Evolutionary conservation across 805 yeast species (phyloP), one percentile per base, ranked within the genome.

Genomic region (Metschnikowia lachancei): DNA sequence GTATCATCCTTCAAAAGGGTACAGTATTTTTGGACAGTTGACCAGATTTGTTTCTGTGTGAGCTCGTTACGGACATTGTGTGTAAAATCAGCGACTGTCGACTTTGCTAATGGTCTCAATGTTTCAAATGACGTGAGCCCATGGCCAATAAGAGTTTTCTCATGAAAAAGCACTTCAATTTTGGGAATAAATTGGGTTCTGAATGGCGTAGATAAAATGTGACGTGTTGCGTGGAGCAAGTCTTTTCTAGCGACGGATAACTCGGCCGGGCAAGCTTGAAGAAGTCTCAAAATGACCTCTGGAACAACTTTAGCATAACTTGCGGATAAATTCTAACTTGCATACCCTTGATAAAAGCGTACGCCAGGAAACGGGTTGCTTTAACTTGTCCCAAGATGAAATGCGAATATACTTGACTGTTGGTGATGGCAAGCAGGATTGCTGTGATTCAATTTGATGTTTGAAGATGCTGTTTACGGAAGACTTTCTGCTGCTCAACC

Each of bases 191-290:
- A 94, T 36, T 87, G 76, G 2, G 80, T 72, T 50, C 96, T 77
- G 63, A 88, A 88, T 17, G 90, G 90, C 0, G 98, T 94, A 3
- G 95, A 86, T 41, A 94, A 69, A n/a, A 94, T 89, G 59, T 94
- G 99, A 58, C 98, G 77, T 3, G 96, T 87, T 0, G 97, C 97
- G 53, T 94, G 98, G 28, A 94, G 70, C 36, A 94, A 69, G 65
- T 94, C 99, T 63, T 91, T 90, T 59, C 98, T 76, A 0, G 97
- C 96, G 3, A 90, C 83, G 3, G 95, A 86, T 40, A 89, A 72
- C 60, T 92, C 98, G 14, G 94, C 83, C 2, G 99, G 99, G 63
- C 98, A 94, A 63, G 94, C 98, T 65, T 91, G 96, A 34, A 94
- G 69, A 33, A 94, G 69, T 53, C 98, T 74, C 45, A 91, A 78